Evolutionary conservation across 495 filamentous ascomycete species (phyloP), one percentile per base, ranked within the genome.

Genomic region (Entonaema liquescens): DNA sequence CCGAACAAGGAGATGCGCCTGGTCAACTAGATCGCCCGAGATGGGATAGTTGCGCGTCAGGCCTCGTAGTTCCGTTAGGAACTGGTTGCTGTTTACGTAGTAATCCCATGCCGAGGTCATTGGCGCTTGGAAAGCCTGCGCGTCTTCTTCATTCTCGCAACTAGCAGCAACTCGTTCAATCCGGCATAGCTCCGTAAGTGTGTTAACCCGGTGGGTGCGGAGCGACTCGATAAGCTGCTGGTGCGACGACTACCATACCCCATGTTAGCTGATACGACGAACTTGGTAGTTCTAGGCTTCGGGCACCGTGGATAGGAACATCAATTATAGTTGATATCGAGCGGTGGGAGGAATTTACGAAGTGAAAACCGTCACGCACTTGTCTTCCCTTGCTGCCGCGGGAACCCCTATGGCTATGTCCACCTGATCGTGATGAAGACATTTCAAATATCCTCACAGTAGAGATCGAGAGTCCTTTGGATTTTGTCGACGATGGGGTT

Each of bases 61-160:
- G 15, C 88, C 87, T 36, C 90, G 81, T 2, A 94, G 84, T 67
- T 94, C 91, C 29, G 82, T 88, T n/a, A 94, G 82, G 23, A 94
- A 81, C 74, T 90, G 90, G 79, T 93, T 88, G 61, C 85, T 89
- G 56, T 86, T 87, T 68, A 94, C 91, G 75, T 93, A 93, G 78
- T 92, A 85, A 11, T 84, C 80, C 90, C 91, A 94, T 4, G 91
- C 91, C 4, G 83, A 77, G 2, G 89, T 91, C 89, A 94, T 89
- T 9, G 89, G 88, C 0, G 62, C 76, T 74, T 84, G 83, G 60
- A 86, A 85, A 0, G 80, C 79, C 35, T 86, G 84, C 17, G 83
- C 84, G 50, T 92, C 86, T 58, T 89, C 87, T 11, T 82, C 80
- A 36, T 80, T 77, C 42, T 85, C 82, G 65, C 87, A 79, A 21